Percentiles rank a stretch among this genome's conserved stretches.
phyloP scores from a whole-genome alignment of 179 eudicot species.

The Gypsophila paniculata region DNA sequence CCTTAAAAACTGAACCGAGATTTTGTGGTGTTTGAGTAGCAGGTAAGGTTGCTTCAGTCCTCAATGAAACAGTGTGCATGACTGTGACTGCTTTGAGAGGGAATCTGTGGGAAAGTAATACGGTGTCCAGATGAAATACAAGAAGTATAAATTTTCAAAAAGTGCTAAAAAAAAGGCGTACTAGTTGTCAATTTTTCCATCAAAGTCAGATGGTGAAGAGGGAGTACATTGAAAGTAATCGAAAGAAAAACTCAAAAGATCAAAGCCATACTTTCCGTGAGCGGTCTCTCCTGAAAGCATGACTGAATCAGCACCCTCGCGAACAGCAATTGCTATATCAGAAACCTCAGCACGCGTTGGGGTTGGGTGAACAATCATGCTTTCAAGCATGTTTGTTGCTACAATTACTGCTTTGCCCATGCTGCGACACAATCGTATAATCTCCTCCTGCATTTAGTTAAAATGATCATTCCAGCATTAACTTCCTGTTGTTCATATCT shows the following conservation, averaged over 20 bases:
- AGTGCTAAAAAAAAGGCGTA: no score
- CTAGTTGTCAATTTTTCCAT: no score
- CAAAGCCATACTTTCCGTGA: slow-evolving; percentile 82
- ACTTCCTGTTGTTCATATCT: neutral
- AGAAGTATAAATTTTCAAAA: no score
- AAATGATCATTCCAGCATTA: neutral
- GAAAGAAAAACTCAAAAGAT: slow-evolving; percentile 12
- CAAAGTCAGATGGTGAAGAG: neutral
- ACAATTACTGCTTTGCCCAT: slow-evolving; percentile 95
- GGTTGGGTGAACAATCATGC: slow-evolving; percentile 94
- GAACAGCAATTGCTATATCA: slow-evolving; percentile 94
- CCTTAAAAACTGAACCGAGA: slow-evolving; percentile 80
- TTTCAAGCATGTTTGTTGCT: slow-evolving; percentile 97
- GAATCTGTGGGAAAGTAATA: slow-evolving; percentile 44
- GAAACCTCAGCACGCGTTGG: slow-evolving; percentile 99
- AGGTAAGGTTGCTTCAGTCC: slow-evolving; percentile 69
- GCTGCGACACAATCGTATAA: slow-evolving; percentile 77
- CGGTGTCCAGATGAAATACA: no score
- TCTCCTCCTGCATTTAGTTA: slow-evolving; percentile 65
- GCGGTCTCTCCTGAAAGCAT: slow-evolving; percentile 99
- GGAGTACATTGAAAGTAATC: neutral
- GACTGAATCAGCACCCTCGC: slow-evolving; percentile 92
- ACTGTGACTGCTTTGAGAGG: slow-evolving; percentile 93
- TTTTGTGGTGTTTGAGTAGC: slow-evolving; percentile 42
- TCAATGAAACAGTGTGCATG: slow-evolving; percentile 93